A percentile compares a stretch with the other conserved stretches of the same genome.
These are phyloP conservation scores for Lactifluus subvellereus DNA, from an alignment of 768 basidiomycete genomes.

Conservation along the genomic window DNA sequence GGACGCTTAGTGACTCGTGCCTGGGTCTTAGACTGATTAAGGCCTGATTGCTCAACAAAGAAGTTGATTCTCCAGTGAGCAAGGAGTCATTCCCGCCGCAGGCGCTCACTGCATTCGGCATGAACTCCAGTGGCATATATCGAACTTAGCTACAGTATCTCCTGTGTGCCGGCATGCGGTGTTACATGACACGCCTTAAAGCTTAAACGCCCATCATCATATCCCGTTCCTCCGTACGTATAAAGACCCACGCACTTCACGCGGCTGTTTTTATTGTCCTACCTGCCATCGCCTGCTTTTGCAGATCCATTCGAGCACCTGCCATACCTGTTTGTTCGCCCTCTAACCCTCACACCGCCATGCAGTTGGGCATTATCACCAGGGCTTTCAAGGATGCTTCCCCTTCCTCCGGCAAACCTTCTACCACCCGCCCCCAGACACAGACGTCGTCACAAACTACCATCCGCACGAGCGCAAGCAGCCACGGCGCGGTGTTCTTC, in stretches of 20 bases:
- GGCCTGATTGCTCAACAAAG: neutral
- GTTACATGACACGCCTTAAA: conserved; percentile 4
- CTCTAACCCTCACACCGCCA: neutral
- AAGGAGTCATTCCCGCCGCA: neutral
- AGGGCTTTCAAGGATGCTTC: conserved; percentile 16
- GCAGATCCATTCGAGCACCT: neutral
- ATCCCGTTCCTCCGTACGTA: conserved; percentile 5
- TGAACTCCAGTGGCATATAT: neutral
- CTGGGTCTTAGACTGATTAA: neutral
- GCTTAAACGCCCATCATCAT: conserved; percentile 15
- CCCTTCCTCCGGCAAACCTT: conserved; percentile 12
- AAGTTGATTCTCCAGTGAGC: neutral
- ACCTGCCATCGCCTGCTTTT: neutral
- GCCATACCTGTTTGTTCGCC: neutral
- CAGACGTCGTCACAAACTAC: conserved; percentile 15
- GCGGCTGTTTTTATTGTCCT: neutral
- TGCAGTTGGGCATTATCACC: neutral
- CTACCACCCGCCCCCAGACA: conserved; percentile 10
- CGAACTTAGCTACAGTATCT: neutral
- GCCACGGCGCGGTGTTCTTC: conserved; percentile 19
- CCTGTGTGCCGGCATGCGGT: conserved; percentile 7
- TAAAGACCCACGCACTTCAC: conserved; percentile 11
- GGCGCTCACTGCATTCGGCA: neutral
- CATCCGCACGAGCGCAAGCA: conserved; percentile 18
- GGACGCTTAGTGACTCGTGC: neutral